Evolutionary conservation across 331 rosid species (phyloP), one percentile per base, ranked within the genome.

Genomic region (Dryas integrifolia): DNA sequence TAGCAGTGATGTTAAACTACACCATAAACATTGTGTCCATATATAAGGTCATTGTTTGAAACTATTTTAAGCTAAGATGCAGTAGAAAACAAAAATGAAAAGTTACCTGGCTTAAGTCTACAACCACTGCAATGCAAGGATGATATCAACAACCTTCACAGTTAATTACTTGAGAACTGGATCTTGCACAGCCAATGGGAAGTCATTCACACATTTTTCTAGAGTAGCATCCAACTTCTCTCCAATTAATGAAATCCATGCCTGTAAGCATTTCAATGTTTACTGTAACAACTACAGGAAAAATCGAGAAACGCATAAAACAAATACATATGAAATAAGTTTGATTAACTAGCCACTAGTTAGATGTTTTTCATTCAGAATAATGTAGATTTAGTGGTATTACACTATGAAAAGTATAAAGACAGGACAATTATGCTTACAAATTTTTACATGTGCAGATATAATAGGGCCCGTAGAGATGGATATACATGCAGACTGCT

Each of bases 201-300:
- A 65, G 16, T 49, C 76, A 58, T 77, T 82, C 61, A 53, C 77
- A 78, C 79, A 72, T 75, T 84, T 88, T 62, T 82, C 61, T 58
- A 86, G 85, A 12, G 92, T 88, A 12, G 92, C 81, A 82, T 92
- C 96, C 86, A 89, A 80, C 87, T 89, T 89, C 77, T 81, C 90
- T 70, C 86, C 90, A 67, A 79, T 82, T 46, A 86, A 64, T 26
- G 90, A 64, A 79, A 82, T 84, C 85, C 90, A 84, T 47, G 85
- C 81, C 88, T 81, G 80, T 74, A 44, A 73, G 14, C 50, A 51
- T 45, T 26, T 72, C 7, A 60, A 72, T 63, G 62, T 58, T 72
- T 66, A 65, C 41, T 24, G 10, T 9, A 60, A 38, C 10, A 52
- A 13, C 40, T 41, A 61, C 7, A 3, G 2, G 6, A 40, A 47